phyloP scores from a whole-genome alignment of 257 asterid species.

The Nicotiana knightiana region DNA sequence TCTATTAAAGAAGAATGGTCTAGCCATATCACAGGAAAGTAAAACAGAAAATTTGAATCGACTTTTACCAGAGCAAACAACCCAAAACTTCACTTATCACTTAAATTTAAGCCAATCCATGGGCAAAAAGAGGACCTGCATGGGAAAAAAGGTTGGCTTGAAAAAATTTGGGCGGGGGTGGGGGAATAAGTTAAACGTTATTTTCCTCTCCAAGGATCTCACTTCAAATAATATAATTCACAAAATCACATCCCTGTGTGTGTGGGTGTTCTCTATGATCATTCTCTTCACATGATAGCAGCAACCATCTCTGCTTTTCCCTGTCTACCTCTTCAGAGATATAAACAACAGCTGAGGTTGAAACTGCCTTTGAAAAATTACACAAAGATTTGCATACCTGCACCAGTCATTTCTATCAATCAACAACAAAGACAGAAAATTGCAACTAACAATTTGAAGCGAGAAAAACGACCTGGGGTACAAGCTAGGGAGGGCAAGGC shows the following conservation, averaged over 20 bases:
- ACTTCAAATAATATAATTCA: not conserved
- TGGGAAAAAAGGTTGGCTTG: not conserved
- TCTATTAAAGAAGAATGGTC: not conserved
- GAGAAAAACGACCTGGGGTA: not conserved
- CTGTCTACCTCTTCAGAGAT: not conserved
- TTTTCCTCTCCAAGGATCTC: not conserved
- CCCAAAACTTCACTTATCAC: not conserved
- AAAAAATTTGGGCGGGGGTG: not conserved
- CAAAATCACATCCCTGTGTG: not conserved
- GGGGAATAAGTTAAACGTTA: not conserved
- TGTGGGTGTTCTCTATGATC: not conserved
- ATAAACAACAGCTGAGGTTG: not conserved
- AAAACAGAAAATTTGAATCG: not conserved
- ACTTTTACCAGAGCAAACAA: not conserved
- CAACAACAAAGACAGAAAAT: not conserved
- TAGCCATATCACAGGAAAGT: not conserved
- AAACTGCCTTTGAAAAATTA: not conserved
- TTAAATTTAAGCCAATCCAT: not conserved
- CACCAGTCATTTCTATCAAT: not conserved
- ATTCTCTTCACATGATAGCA: constrained; percentile 2
- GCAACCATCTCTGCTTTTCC: not conserved
- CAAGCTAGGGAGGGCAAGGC: not conserved
- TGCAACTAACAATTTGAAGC: not conserved
- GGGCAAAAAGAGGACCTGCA: not conserved
- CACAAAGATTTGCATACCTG: not conserved